Conservation (phyloP, 2,329 filamentous ascomycete genomes). For the Trichoderma gracile region DNA sequence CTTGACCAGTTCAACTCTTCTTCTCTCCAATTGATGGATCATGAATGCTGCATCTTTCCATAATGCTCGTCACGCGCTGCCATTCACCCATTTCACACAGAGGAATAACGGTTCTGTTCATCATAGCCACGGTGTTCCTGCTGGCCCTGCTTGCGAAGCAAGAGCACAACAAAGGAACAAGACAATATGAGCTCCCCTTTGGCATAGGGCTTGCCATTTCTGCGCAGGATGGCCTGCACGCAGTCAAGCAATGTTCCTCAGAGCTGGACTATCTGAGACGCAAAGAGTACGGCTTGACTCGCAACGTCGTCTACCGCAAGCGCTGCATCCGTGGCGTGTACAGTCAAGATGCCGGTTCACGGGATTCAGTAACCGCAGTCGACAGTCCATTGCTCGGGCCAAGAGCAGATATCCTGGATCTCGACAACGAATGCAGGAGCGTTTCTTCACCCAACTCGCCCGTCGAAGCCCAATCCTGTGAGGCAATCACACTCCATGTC, state of each 20-base stretch:
- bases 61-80: conserved; percentile 14
- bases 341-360: conserved; percentile 37
- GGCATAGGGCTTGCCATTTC: conserved; percentile 13
- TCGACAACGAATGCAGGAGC: conserved; percentile 34
- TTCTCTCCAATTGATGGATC: background rate
- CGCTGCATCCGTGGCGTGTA: conserved; percentile 46
- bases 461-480: conserved; percentile 32
- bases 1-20: background rate
- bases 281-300: conserved; percentile 40
- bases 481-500: conserved; percentile 50
- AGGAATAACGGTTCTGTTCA: conserved; percentile 4
- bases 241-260: conserved; percentile 29
- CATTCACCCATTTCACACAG: conserved; percentile 11
- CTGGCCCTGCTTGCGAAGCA: background rate
- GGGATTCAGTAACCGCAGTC: conserved; percentile 42
- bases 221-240: conserved; percentile 4
- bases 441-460: background rate
- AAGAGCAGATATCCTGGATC: conserved; percentile 35
- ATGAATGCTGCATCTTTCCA: conserved; percentile 8
- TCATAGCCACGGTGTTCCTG: conserved; percentile 1
- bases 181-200: conserved; percentile 22
- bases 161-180: conserved; percentile 4
- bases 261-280: conserved; percentile 37
- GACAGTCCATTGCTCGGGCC: conserved; percentile 41
- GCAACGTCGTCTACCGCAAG: conserved; percentile 47